Evolutionary conservation across 441 rosid genomes (phyloP).

Genomic region (Aleurites moluccanus): DNA sequence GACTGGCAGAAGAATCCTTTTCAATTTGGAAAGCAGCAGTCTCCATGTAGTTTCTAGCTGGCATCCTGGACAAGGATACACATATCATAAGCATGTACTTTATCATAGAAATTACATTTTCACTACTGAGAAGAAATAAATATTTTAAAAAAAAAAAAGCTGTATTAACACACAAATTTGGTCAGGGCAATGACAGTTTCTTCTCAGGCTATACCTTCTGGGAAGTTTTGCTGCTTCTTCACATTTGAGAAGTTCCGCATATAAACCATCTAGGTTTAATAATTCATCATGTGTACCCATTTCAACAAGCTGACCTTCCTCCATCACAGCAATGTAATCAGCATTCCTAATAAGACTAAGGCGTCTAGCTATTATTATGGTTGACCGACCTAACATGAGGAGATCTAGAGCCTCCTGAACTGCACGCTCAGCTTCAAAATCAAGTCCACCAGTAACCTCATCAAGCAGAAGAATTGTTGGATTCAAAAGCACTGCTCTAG

Average conservation of each 20-base stretch:
- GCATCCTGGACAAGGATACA: conserved; percentile 64
- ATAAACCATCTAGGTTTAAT: conserved; percentile 71
- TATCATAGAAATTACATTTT: conserved; percentile 11
- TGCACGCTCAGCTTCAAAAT: conserved; percentile 91
- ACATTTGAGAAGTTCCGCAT: conserved; percentile 93
- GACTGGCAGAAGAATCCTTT: conserved; percentile 81
- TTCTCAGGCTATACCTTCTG: conserved; percentile 63
- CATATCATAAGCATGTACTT: conserved; percentile 20
- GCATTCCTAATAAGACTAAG: conserved; percentile 93
- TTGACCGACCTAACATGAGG: conserved; percentile 96
- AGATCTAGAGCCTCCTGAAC: conserved; percentile 95
- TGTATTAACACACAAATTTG: neutral
- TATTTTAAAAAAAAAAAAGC: conserved; percentile 2
- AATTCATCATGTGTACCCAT: conserved; percentile 99
- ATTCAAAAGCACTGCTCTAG: conserved; percentile 94
- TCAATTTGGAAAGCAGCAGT: conserved; percentile 70
- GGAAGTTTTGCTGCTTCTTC: conserved; percentile 99
- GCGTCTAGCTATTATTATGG: conserved; percentile 93
- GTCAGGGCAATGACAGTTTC: conserved; percentile 1
- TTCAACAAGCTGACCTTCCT: conserved; percentile 99
- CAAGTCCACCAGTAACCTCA: conserved; percentile 98
- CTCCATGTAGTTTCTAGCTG: conserved; percentile 69
- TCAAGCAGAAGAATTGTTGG: conserved; percentile 94
- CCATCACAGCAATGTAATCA: conserved; percentile 99
- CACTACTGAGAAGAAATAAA: neutral